Base-by-base conservation (phyloP, 768 basidiomycete genomes). In the Serendipita sp. region DNA sequence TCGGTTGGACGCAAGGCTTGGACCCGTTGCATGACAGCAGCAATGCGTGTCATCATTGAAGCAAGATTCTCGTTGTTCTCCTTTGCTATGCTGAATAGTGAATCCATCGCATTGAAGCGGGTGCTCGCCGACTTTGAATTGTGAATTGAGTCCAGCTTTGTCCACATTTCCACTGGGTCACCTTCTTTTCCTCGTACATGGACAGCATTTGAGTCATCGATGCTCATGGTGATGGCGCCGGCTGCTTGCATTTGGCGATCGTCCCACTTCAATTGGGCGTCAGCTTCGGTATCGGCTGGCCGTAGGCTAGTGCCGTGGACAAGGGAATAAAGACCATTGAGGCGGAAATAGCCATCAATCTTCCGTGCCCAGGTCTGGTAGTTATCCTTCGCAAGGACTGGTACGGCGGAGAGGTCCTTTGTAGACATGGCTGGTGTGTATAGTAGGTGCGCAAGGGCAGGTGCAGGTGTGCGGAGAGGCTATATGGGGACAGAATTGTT, bases 31-130 rank as follows among this genome's bases (percentile, higher is more conserved):
- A 66, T 66, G 48, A 64, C 54, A 44, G 56, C 51, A 15, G 58
- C 51, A 35, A 64, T 62, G 56, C 65, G 23, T 13, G 41, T 64
- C 8, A 46, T 41, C 28, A 69, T 47, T 13, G 68, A 18, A 23
- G 62, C 23, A 34, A 69, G 65, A 64, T 38, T 46, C 44, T 68
- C 65, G 36, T 65, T 44, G n/a, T 69, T 54, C n/a, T 56, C 56
- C 56, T 69, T 68, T 44, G 10, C 41, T 63, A 67, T 68, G 32
- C 28, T 45, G 30, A 69, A 65, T 32, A 69, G 60, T 30, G 58
- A 52, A 15, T 69, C 64, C 38, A 64, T 65, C 47, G 68, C 66
- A 41, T 64, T 69, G 44, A 69, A 66, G 63, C 65, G 63, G 34
- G 65, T 68, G 44, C 65, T 63, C 32, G 67, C 54, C 44, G 58